Percentiles rank a stretch among this genome's conserved stretches.
These are phyloP conservation scores for Aspergillus sclerotiicarbonarius DNA, from an alignment of 495 filamentous ascomycete species.

Conservation along the genomic window DNA sequence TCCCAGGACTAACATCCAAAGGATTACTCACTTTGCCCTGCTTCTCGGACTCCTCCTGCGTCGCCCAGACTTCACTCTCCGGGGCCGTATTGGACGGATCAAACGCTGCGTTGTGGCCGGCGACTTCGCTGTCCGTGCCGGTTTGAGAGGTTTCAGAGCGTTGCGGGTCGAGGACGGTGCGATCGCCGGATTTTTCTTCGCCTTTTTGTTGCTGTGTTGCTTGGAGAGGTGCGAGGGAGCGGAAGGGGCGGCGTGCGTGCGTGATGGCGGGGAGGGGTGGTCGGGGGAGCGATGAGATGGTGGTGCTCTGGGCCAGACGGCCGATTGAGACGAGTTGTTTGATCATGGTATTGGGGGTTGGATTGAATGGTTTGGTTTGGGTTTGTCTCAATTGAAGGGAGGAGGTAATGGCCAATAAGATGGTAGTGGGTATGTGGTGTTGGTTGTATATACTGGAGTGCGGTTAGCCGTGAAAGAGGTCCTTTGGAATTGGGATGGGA, in stretches of 20 bases:
- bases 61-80: constrained; percentile 48
- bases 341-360: constrained; percentile 19
- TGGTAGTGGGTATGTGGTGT: background rate
- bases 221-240: constrained; percentile 1
- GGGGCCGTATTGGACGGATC: constrained; percentile 58
- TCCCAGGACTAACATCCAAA: constrained; percentile 59
- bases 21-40: constrained; percentile 42
- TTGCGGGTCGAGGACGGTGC: constrained; percentile 52
- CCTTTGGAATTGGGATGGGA: background rate
- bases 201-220: constrained; percentile 19
- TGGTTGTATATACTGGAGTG: background rate
- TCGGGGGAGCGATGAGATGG: background rate
- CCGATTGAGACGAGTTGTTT: constrained; percentile 25
- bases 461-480: background rate
- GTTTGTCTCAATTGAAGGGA: background rate
- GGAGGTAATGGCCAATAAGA: background rate
- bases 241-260: constrained; percentile 7
- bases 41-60: constrained; percentile 30
- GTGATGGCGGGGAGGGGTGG: background rate
- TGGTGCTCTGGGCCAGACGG: constrained; percentile 14
- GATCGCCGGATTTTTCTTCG: constrained; percentile 49
- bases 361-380: background rate
- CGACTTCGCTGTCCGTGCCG: constrained; percentile 55
- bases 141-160: constrained; percentile 57
- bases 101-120: constrained; percentile 52